Evolutionary conservation across 495 filamentous ascomycete genomes (phyloP).

Genomic region (Pseudevernia furfuracea): DNA sequence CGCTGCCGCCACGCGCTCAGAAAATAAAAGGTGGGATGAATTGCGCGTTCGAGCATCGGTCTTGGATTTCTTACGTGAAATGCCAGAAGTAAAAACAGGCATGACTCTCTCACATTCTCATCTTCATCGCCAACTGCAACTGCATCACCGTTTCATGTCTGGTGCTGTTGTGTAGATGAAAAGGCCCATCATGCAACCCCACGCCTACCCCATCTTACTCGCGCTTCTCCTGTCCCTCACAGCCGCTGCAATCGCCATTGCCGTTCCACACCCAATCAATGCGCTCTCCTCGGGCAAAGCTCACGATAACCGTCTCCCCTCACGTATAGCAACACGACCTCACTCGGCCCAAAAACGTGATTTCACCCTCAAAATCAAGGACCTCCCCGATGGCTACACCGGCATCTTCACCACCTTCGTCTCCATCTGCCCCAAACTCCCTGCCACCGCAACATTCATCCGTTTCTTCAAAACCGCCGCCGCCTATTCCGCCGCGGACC

Average conservation of each 20-base stretch:
- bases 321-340: not conserved
- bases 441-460: not conserved
- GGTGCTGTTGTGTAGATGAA: not conserved
- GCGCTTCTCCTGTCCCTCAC: constrained; percentile 2
- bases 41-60: not conserved
- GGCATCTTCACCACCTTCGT: not conserved
- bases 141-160: not conserved
- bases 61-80: not conserved
- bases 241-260: not conserved
- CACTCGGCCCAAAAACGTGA: not conserved
- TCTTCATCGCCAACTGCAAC: not conserved
- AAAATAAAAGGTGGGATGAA: not conserved
- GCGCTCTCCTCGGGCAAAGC: not conserved
- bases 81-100: not conserved
- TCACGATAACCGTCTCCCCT: not conserved
- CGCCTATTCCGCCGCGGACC: not conserved
- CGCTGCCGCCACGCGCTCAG: not conserved
- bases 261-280: not conserved
- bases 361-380: not conserved
- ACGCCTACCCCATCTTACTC: not conserved
- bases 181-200: constrained; percentile 10
- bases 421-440: constrained; percentile 1
- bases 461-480: not conserved
- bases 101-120: not conserved
- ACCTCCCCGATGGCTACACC: not conserved